Conservation (phyloP, 2,329 filamentous ascomycete species). For the Pseudogymnoascus sp. region DNA sequence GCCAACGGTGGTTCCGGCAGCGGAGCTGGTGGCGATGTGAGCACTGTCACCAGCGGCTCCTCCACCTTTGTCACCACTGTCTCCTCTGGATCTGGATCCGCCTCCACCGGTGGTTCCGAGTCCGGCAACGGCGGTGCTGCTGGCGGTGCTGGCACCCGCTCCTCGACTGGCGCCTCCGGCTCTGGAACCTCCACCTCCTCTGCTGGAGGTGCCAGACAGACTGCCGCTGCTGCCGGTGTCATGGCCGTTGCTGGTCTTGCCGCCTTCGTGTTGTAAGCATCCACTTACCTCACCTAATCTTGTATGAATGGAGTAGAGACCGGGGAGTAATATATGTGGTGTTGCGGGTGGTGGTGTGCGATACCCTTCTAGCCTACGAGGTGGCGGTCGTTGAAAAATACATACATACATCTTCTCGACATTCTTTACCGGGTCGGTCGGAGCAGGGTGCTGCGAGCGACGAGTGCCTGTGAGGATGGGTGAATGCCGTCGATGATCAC, state of each 20-base stretch:
- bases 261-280: constrained; percentile 7
- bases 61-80: constrained; percentile 21
- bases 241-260: constrained; percentile 10
- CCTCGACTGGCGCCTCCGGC: constrained; percentile 13
- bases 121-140: constrained; percentile 4
- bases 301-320: not conserved
- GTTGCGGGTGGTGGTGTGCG: not conserved
- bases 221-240: constrained; percentile 3
- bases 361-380: constrained; percentile 5
- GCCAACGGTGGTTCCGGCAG: not conserved
- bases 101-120: not conserved
- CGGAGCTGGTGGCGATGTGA: constrained; percentile 18
- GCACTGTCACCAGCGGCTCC: constrained; percentile 19
- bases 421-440: not conserved
- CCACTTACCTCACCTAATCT: not conserved
- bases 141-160: constrained; percentile 14
- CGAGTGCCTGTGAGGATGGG: not conserved
- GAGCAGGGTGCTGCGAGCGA: not conserved
- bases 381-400: not conserved
- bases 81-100: constrained; percentile 10
- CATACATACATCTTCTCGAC: constrained; percentile 3
- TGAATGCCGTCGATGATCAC: constrained; percentile 4
- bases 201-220: constrained; percentile 9
- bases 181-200: constrained; percentile 13
- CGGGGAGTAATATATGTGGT: not conserved